Percentiles rank a stretch among this genome's conserved stretches.
Conservation (phyloP, 768 basidiomycete genomes). For the Boletus sp. region DNA sequence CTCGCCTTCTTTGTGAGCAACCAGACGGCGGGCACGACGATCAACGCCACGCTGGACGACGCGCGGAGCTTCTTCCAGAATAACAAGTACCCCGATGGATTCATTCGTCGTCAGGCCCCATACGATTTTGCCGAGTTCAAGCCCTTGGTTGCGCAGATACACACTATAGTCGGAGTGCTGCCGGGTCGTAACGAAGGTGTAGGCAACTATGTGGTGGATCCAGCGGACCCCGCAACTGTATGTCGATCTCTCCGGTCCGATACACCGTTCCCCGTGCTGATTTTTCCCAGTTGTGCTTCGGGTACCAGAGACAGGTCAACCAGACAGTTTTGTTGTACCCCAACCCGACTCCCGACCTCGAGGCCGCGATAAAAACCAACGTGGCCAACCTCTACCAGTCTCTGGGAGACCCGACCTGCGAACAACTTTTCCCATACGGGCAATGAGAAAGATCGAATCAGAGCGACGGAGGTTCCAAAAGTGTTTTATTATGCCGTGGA, state of each 20-base stretch:
- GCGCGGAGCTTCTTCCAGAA: constrained; percentile 20
- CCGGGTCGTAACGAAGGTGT: constrained; percentile 20
- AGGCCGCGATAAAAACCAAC: constrained; percentile 21
- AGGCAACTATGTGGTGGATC: constrained; percentile 16
- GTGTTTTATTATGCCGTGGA: too few species aligned
- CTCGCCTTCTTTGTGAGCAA: constrained; percentile 25
- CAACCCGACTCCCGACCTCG: constrained; percentile 18
- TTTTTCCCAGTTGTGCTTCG: constrained; percentile 13
- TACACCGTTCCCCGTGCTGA: background rate
- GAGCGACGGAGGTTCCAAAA: background rate
- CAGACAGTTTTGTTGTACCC: constrained; percentile 21
- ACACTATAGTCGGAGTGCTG: background rate
- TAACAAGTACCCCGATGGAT: constrained; percentile 19
- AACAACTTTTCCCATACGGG: constrained; percentile 17
- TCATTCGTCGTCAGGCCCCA: constrained; percentile 16
- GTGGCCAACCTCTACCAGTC: constrained; percentile 14
- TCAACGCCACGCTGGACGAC: constrained; percentile 9
- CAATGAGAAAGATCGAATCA: background rate
- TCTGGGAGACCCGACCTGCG: constrained; percentile 9
- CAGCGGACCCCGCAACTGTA: constrained; percentile 11
- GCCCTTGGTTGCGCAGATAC: background rate
- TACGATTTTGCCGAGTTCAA: constrained; percentile 5
- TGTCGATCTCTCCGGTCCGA: background rate
- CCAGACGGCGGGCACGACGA: constrained; percentile 10
- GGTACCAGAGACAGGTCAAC: constrained; percentile 20